Evolutionary conservation across 805 yeast genomes (phyloP).

Genomic region (Candida maltosa): DNA sequence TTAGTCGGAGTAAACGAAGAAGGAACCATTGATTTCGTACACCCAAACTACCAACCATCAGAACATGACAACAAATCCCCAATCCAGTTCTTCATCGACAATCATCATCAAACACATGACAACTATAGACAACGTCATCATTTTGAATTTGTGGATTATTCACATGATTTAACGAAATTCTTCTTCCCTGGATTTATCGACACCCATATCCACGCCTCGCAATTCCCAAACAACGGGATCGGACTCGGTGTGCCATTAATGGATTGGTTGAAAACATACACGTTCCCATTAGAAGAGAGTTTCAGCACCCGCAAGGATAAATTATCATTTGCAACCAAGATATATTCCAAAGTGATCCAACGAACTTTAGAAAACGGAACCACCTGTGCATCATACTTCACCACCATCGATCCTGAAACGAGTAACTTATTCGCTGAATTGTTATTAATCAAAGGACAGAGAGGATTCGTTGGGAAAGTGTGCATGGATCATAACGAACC

Average conservation of each 20-base stretch:
- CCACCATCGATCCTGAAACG: slow-evolving; percentile 79
- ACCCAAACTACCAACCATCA: slow-evolving; percentile 9
- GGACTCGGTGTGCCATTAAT: slow-evolving; percentile 82
- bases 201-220: slow-evolving; percentile 46
- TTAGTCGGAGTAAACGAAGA: slow-evolving; percentile 58
- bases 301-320: slow-evolving; percentile 26
- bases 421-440: slow-evolving; percentile 74
- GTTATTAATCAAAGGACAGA: slow-evolving; percentile 66
- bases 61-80: slow-evolving; percentile 14
- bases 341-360: slow-evolving; percentile 65
- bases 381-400: slow-evolving; percentile 87
- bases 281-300: slow-evolving; percentile 84
- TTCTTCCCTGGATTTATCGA: slow-evolving; percentile 54
- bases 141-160: slow-evolving; percentile 25
- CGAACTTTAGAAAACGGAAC: slow-evolving; percentile 80
- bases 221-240: slow-evolving; percentile 48
- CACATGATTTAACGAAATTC: slow-evolving; percentile 45
- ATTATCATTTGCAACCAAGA: slow-evolving; percentile 53
- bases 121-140: neutral
- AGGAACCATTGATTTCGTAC: slow-evolving; percentile 51
- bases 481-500: slow-evolving; percentile 83
- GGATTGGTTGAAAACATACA: slow-evolving; percentile 85
- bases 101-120: neutral
- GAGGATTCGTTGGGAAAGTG: slow-evolving; percentile 89
- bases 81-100: slow-evolving; percentile 14